These are phyloP conservation scores for Psilocybe cubensis DNA, from an alignment of 768 basidiomycete species.

Conservation along the genomic window DNA sequence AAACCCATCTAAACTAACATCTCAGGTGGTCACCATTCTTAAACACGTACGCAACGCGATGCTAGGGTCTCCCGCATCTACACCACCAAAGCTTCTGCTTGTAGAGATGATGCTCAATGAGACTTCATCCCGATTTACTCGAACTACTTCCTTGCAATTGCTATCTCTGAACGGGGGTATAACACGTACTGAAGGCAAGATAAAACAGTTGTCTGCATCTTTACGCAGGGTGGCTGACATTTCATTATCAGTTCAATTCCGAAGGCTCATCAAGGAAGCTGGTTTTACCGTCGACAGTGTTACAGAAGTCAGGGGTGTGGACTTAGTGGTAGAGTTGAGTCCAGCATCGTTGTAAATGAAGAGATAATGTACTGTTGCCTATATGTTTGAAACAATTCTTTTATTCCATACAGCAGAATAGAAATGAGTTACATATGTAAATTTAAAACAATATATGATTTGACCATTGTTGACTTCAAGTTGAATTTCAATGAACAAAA, in stretches of 20 bases:
- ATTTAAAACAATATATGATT: too few relatives aligned
- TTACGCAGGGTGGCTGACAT: background rate
- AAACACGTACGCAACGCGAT: background rate
- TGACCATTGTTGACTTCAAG: too few relatives aligned
- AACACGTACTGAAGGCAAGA: background rate
- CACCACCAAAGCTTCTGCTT: background rate
- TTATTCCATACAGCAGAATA: too few relatives aligned
- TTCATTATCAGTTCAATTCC: background rate
- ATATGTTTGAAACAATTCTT: too few relatives aligned
- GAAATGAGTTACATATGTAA: too few relatives aligned
- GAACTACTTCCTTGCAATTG: background rate
- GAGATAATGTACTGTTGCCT: too few relatives aligned
- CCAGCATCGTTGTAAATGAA: background rate
- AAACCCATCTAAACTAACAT: too few relatives aligned
- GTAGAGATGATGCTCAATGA: background rate
- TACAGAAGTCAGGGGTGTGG: constrained; percentile 1
- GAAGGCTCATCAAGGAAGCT: background rate
- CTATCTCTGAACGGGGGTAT: background rate
- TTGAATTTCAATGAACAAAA: too few relatives aligned
- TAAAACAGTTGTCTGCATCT: background rate
- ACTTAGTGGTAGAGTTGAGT: background rate
- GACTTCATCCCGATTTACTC: background rate
- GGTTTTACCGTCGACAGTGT: background rate
- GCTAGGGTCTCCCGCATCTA: background rate
- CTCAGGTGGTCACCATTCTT: background rate